Base-by-base conservation (phyloP, 108 stramenopile species). In the Stephanodiscus triporus region DNA sequence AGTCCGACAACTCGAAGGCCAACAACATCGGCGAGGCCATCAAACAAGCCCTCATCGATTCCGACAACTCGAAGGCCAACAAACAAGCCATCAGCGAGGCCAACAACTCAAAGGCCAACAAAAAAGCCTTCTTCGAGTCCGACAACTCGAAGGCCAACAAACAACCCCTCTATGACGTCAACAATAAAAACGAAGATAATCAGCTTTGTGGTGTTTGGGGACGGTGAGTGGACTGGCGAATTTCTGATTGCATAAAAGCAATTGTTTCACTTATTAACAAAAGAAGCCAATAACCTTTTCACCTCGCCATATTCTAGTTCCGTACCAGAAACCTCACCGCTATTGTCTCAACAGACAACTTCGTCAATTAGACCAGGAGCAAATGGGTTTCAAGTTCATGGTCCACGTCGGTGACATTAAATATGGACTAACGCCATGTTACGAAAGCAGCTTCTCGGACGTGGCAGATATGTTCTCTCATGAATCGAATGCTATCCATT, bases 271-370 rank as follows among this genome's bases (percentile, higher is more conserved):
- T 6, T 19, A 8, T 51, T 20, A 19, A 20, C 19, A 2, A 51
- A 51, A 7, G 7, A 9, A 4, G 51, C 6, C 8, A 3, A 24
- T 29, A 11, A 17, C 30, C 11, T 32, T 29, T 57, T 29, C 29
- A 3, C 23, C 10, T 0, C 11, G 40, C 10, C 27, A 29, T 11
- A 24, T 29, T 59, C 26, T 59, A 61, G 60, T 66, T 32, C 65
- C 65, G 14, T 66, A 66, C 65, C 47, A 23, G 9, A 66, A 51
- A 22, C 17, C 9, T 40, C 48, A 66, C 4, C 26, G 65, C 9
- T 66, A 66, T 40, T 66, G 65, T 36, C 65, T 66, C 47, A 66
- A 66, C 65, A 66, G 50, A 23, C 65, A 66, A 23, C 65, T 66
- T 32, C 65, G 65, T 2, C 20, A 48, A 4, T 51, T 66, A 19